A percentile compares a stretch with the other conserved stretches of the same genome.
These are phyloP conservation scores for Aspergillus asperescens DNA, from an alignment of 495 filamentous ascomycete species.

Conservation along the genomic window DNA sequence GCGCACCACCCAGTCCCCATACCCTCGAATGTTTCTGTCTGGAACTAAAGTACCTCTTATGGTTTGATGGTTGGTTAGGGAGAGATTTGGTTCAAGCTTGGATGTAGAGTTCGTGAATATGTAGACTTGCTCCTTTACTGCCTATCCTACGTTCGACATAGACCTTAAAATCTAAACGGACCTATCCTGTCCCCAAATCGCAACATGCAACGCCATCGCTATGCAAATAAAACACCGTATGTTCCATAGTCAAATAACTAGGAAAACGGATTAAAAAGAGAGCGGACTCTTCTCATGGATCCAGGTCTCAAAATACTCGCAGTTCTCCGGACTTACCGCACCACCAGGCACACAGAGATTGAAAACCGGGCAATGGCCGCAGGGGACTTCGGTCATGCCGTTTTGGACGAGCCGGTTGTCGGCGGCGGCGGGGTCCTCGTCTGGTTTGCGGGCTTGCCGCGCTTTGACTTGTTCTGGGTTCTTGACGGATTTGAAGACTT, in stretches of 20 bases:
- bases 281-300: slow-evolving; percentile 31
- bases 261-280: neutral
- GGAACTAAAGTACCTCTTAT: neutral
- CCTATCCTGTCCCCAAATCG: slow-evolving; percentile 18
- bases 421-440: slow-evolving; percentile 26
- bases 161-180: slow-evolving; percentile 6
- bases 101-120: neutral
- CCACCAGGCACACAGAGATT: slow-evolving; percentile 82
- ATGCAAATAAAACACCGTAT: slow-evolving; percentile 29
- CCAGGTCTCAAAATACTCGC: slow-evolving; percentile 88
- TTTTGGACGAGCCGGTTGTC: slow-evolving; percentile 41
- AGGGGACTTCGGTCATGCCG: slow-evolving; percentile 82
- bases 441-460: slow-evolving; percentile 36
- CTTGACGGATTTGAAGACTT: slow-evolving; percentile 46
- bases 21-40: neutral
- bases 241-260: slow-evolving; percentile 11
- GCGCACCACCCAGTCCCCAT: too few species aligned
- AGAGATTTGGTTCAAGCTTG: too few species aligned
- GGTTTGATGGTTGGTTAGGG: too few species aligned
- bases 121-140: neutral
- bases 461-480: slow-evolving; percentile 37
- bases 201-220: slow-evolving; percentile 39
- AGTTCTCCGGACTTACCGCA: slow-evolving; percentile 80
- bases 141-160: slow-evolving; percentile 7
- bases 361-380: slow-evolving; percentile 92